A percentile compares a stretch with the other conserved stretches of the same genome.
Evolutionary conservation across 352 stramenopile species (phyloP).

Genomic region (Blastocystis sp.): DNA sequence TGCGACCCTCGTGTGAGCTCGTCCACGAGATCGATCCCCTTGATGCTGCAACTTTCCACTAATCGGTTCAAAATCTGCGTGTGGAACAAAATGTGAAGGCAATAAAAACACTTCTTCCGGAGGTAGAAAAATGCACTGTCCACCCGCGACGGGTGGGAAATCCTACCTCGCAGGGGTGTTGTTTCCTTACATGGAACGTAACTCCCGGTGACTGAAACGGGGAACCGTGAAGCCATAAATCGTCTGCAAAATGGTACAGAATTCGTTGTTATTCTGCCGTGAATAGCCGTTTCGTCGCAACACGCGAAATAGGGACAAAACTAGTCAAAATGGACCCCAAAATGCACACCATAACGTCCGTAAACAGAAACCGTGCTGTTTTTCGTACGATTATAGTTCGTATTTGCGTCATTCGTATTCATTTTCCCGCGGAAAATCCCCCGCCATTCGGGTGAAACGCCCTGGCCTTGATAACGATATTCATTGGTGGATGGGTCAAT

Average conservation of each 20-base stretch:
- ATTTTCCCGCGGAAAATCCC: not conserved
- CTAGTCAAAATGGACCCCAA: not conserved
- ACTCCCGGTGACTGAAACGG: not conserved
- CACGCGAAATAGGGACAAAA: conserved; percentile 33
- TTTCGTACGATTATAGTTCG: conserved; percentile 12
- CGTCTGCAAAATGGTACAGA: not conserved
- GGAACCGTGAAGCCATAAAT: conserved; percentile 25
- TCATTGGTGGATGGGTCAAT: conserved; percentile 5
- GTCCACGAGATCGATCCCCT: conserved; percentile 42
- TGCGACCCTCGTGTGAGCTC: conserved; percentile 28
- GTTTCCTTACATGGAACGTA: not conserved
- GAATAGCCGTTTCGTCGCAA: conserved; percentile 10
- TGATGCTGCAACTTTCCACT: conserved; percentile 29
- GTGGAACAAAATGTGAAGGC: conserved; percentile 24
- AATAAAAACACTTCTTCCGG: conserved; percentile 36
- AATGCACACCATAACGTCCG: conserved; percentile 26
- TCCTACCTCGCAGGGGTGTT: too few relatives aligned
- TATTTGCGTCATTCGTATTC: conserved; percentile 49
- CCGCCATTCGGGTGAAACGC: not conserved
- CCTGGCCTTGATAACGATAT: conserved; percentile 19
- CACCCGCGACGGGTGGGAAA: not conserved
- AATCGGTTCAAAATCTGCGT: conserved; percentile 37
- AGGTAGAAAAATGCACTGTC: conserved; percentile 4
- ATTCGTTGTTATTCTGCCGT: conserved; percentile 42
- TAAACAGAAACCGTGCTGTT: conserved; percentile 16